Base-by-base conservation (phyloP, 495 filamentous ascomycete genomes). In the Astrocystis sublimbata region DNA sequence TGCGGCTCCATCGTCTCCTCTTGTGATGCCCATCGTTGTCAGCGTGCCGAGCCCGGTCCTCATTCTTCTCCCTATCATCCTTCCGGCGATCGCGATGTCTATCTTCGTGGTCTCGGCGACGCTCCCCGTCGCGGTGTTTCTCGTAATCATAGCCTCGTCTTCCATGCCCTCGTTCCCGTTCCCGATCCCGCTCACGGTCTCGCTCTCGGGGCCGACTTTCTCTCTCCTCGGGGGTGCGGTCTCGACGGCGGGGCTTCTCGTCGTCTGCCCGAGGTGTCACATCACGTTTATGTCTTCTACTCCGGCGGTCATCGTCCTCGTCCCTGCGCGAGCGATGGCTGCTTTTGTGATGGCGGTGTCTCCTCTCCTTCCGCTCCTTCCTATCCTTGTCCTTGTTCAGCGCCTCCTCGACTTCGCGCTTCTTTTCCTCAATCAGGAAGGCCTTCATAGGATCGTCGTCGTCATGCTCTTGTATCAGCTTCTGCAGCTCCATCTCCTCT, bases 391-490 rank as follows among this genome's bases (percentile, higher is more conserved):
- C 74, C 63, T 75, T 85, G 63, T 82, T 79, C 65, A 91, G 68
- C 1, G 92, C 92, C 51, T 77, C 81, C 35, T 87, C 85, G 35
- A 96, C 85, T 72, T 97, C 91, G 64, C 92, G 89, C 69, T 88
- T 90, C 83, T 97, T 97, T 77, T 94, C 89, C 45, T 92, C 79
- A 24, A 97, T 83, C 51, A 97, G 73, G 70, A 90, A 96, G 53
- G 86, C 85, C 76, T 97, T 98, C 94, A 98, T 97, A 2, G 94
- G 93, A 76, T 98, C 93, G 67, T 97, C 94, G 23, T 97, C 93
- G 65, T 97, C 93, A 64, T 96, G 89, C 19, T 92, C 86, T 61
- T 81, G 75, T 17, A 94, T 86, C 66, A 97, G 70, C 54, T 86
- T 84, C 58, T 83, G 85, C 45, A 98, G 71, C 71, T 97, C 93